Evolutionary conservation across 2,329 filamentous ascomycete species (phyloP).

Genomic region (Ramichloridium luteum): DNA sequence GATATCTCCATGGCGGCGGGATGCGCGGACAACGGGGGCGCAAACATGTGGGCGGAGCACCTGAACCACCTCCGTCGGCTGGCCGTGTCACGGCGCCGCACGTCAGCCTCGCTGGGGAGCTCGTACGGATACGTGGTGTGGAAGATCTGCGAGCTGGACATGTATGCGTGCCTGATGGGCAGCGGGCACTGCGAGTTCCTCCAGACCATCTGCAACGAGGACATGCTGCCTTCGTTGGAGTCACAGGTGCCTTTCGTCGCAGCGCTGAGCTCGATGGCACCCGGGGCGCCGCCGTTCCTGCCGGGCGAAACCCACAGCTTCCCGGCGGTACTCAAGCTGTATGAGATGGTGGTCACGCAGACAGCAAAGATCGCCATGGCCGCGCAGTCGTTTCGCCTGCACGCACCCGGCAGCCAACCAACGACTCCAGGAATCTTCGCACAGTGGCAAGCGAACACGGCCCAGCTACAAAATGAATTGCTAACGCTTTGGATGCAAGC

Average conservation of each 20-base stretch:
- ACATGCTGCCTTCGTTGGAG: conserved; percentile 33
- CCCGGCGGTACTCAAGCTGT: conserved; percentile 32
- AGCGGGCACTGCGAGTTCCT: conserved; percentile 40
- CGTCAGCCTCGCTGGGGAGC: conserved; percentile 24
- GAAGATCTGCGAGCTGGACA: conserved; percentile 43
- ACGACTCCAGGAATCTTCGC: conserved; percentile 14
- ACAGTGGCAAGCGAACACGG: conserved; percentile 17
- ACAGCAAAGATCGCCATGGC: conserved; percentile 34
- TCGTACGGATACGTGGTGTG: conserved; percentile 41
- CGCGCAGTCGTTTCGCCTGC: conserved; percentile 29
- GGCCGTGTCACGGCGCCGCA: conserved; percentile 33
- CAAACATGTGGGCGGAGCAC: conserved; percentile 44
- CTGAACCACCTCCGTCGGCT: conserved; percentile 41
- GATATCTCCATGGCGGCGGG: conserved; percentile 32
- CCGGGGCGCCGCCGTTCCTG: conserved; percentile 12
- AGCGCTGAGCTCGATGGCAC: background rate
- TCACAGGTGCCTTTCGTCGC: conserved; percentile 13
- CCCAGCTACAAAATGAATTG: conserved; percentile 20
- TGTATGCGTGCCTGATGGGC: conserved; percentile 43
- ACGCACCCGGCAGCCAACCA: conserved; percentile 14
- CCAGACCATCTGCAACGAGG: conserved; percentile 34
- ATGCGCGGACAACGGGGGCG: conserved; percentile 24
- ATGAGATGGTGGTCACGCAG: conserved; percentile 34
- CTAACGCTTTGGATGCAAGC: conserved; percentile 18
- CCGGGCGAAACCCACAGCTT: conserved; percentile 15